These are phyloP conservation scores for Erysimum cheiranthoides DNA, from an alignment of 345 rosid species.

Conservation along the genomic window DNA sequence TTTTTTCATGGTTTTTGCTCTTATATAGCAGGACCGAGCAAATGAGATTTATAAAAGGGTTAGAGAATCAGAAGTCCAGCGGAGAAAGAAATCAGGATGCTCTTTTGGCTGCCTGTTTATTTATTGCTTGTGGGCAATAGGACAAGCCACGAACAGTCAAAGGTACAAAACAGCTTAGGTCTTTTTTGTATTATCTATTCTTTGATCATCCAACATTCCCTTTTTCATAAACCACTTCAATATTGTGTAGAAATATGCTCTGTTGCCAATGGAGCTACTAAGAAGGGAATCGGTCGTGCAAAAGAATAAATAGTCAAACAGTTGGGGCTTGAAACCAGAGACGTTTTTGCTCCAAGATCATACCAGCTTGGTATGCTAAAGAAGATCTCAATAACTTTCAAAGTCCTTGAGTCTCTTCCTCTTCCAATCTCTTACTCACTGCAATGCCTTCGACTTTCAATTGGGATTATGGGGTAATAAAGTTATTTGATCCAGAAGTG, in stretches of 20 bases:
- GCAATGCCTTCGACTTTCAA: conserved; percentile 1
- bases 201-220: conserved; percentile 49
- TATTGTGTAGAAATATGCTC: conserved; percentile 86
- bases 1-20: conserved; percentile 13
- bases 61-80: conserved; percentile 96
- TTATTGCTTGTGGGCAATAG: conserved; percentile 97
- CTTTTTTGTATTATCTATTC: conserved; percentile 49
- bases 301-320: conserved; percentile 98
- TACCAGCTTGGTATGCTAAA: conserved; percentile 94
- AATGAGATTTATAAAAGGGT: conserved; percentile 96
- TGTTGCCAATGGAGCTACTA: conserved; percentile 95
- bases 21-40: conserved; percentile 76
- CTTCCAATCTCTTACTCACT: neutral
- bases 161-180: conserved; percentile 64
- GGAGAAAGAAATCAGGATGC: conserved; percentile 99
- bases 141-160: conserved; percentile 97
- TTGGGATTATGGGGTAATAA: conserved; percentile 17
- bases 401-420: conserved; percentile 61
- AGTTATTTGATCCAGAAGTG: conserved; percentile 14
- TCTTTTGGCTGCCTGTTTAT: conserved; percentile 96
- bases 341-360: conserved; percentile 79
- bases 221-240: conserved; percentile 46
- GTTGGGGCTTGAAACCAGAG: conserved; percentile 86
- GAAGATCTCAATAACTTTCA: conserved; percentile 79
- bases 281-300: conserved; percentile 98